Conservation (phyloP, 768 basidiomycete genomes). For the Trichaptum fuscoviolaceum region DNA sequence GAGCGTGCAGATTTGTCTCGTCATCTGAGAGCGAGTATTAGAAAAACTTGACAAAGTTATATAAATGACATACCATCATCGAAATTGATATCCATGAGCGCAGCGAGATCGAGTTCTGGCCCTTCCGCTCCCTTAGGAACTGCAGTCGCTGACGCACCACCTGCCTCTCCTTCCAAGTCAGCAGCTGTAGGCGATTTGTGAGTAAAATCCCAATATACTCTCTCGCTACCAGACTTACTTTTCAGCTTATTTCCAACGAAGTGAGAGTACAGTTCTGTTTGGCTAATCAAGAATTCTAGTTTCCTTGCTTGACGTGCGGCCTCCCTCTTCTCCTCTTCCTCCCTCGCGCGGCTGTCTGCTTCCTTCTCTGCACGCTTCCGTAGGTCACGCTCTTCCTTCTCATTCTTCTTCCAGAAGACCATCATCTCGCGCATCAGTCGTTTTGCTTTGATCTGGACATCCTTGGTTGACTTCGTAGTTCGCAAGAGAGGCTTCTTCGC, state of each 20-base stretch:
- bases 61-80: constrained; percentile 64
- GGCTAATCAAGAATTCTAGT: constrained; percentile 96
- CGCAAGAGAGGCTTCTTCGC: constrained; percentile 71
- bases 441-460: constrained; percentile 79
- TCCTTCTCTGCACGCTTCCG: constrained; percentile 94
- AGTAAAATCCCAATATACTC: background rate
- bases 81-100: constrained; percentile 77
- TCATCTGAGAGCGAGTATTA: constrained; percentile 53
- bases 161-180: constrained; percentile 59
- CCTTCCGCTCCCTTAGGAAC: constrained; percentile 46
- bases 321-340: constrained; percentile 92
- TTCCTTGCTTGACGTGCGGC: constrained; percentile 91
- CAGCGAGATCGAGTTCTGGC: constrained; percentile 31
- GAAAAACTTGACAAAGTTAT: constrained; percentile 9
- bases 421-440: constrained; percentile 94
- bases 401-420: constrained; percentile 96
- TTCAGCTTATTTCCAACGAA: constrained; percentile 97
- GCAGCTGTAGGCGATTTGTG: constrained; percentile 43
- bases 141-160: constrained; percentile 29
- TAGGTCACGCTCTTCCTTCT: constrained; percentile 91
- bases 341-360: constrained; percentile 77
- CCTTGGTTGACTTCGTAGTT: constrained; percentile 75
- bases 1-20: constrained; percentile 75
- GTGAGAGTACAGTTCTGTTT: constrained; percentile 97
- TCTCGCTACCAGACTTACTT: constrained; percentile 42